These are phyloP conservation scores for Fonsecaea nubica DNA, from an alignment of 2,329 filamentous ascomycete genomes.

Conservation along the genomic window DNA sequence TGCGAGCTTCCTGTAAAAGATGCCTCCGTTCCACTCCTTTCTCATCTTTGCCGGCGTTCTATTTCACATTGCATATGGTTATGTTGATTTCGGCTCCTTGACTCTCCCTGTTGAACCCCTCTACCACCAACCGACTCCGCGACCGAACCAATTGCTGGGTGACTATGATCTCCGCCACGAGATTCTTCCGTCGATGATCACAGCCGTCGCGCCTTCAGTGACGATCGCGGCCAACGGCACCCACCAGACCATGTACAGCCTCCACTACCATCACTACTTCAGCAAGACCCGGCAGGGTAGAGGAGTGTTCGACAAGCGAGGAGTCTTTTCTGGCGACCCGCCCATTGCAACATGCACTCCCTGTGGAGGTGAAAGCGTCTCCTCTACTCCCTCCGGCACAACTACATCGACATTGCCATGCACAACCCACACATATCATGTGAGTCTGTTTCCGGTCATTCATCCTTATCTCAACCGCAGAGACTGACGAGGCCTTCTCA, in stretches of 20 bases:
- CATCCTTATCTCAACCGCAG: neutral
- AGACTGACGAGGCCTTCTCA: slow-evolving; percentile 1
- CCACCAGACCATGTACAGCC: slow-evolving; percentile 34
- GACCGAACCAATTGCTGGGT: slow-evolving; percentile 35
- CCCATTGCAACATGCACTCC: slow-evolving; percentile 36
- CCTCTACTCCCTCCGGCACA: slow-evolving; percentile 2
- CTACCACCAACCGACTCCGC: slow-evolving; percentile 24
- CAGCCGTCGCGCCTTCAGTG: slow-evolving; percentile 35
- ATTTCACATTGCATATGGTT: slow-evolving; percentile 22
- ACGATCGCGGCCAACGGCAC: slow-evolving; percentile 31
- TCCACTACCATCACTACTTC: slow-evolving; percentile 36
- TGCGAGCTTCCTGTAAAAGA: slow-evolving; percentile 8
- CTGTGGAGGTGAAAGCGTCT: slow-evolving; percentile 28
- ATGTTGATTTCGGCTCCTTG: slow-evolving; percentile 35
- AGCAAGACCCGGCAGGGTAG: slow-evolving; percentile 30
- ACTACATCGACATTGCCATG: slow-evolving; percentile 25
- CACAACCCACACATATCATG: slow-evolving; percentile 28
- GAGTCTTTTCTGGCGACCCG: slow-evolving; percentile 36
- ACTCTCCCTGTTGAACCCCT: slow-evolving; percentile 27
- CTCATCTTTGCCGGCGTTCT: slow-evolving; percentile 24
- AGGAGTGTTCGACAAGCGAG: slow-evolving; percentile 33
- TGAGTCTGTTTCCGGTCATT: slow-evolving; percentile 7
- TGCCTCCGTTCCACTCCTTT: slow-evolving; percentile 21
- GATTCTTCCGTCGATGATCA: slow-evolving; percentile 36
- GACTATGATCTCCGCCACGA: slow-evolving; percentile 33